phyloP scores from a whole-genome alignment of 768 basidiomycete genomes.

The Gloeophyllum trabeum region DNA sequence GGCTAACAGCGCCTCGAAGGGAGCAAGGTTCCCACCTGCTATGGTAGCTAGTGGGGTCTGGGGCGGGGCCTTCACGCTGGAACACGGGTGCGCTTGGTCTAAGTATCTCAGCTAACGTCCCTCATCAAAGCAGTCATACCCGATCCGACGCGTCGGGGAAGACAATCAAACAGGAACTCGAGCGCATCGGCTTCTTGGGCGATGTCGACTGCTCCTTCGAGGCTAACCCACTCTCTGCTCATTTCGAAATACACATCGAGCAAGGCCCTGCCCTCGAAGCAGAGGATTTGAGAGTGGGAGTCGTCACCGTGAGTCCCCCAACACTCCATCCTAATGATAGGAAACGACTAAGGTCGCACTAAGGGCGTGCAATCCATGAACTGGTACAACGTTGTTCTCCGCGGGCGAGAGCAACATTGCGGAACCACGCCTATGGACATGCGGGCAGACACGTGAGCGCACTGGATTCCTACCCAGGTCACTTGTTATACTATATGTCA shows the following conservation, averaged over 20 bases:
- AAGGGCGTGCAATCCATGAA: conserved; percentile 7
- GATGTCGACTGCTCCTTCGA: conserved; percentile 6
- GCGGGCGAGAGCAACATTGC: conserved; percentile 8
- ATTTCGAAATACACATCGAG: conserved; percentile 12
- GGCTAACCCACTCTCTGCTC: conserved; percentile 7
- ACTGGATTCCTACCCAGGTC: neutral
- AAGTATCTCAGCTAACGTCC: neutral
- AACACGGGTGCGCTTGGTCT: neutral
- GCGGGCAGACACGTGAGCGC: conserved; percentile 7
- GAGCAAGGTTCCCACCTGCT: conserved; percentile 10
- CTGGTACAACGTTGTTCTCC: conserved; percentile 8
- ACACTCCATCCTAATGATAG: neutral
- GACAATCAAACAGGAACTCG: conserved; percentile 9
- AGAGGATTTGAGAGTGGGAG: conserved; percentile 4
- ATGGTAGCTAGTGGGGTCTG: conserved; percentile 7
- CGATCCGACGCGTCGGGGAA: conserved; percentile 7
- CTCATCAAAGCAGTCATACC: neutral
- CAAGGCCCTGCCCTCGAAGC: conserved; percentile 9
- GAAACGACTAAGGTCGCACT: neutral
- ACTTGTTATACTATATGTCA: neutral
- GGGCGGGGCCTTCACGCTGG: conserved; percentile 5
- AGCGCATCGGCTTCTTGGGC: conserved; percentile 10
- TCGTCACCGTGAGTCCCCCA: neutral
- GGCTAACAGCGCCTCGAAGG: conserved; percentile 2
- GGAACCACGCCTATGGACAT: conserved; percentile 9